Evolutionary conservation across 352 stramenopile species (phyloP).

Genomic region (Globisporangium barbulae): DNA sequence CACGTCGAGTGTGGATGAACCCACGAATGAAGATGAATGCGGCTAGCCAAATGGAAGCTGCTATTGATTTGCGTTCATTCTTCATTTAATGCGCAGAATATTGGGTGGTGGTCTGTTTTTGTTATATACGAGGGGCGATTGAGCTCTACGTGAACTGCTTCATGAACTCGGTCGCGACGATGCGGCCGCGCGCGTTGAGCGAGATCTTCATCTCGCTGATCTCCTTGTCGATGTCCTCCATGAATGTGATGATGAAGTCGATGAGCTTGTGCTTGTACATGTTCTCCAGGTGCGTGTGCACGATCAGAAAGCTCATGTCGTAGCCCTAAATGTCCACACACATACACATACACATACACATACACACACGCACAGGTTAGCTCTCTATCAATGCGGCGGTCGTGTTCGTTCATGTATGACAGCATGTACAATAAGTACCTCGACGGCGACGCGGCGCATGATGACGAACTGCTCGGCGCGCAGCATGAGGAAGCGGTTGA

Average conservation of each 20-base stretch:
- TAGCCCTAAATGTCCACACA: slow-evolving; percentile 61
- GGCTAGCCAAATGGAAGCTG: too few species aligned
- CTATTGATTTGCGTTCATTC: too few species aligned
- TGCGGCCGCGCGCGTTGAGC: slow-evolving; percentile 91
- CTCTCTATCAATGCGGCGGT: background rate
- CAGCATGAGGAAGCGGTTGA: slow-evolving; percentile 96
- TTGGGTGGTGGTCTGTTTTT: background rate
- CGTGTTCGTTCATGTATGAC: background rate
- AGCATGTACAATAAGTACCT: slow-evolving; percentile 23
- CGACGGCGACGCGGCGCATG: slow-evolving; percentile 89
- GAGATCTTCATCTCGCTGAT: slow-evolving; percentile 98
- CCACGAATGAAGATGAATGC: too few species aligned
- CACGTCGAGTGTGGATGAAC: too few species aligned
- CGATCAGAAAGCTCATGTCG: slow-evolving; percentile 95
- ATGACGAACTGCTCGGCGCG: slow-evolving; percentile 95
- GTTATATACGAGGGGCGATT: background rate
- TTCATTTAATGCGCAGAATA: too few species aligned
- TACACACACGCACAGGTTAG: background rate
- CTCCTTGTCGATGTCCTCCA: slow-evolving; percentile 98
- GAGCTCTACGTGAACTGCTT: slow-evolving; percentile 82
- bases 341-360: too few species aligned
- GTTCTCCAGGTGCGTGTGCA: slow-evolving; percentile 92
- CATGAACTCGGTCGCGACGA: slow-evolving; percentile 95
- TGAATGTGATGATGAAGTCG: slow-evolving; percentile 97
- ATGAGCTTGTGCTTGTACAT: slow-evolving; percentile 97